Evolutionary conservation across 352 stramenopile species (phyloP), one percentile per base, ranked within the genome.

Genomic region (Globisporangium apiculatum): DNA sequence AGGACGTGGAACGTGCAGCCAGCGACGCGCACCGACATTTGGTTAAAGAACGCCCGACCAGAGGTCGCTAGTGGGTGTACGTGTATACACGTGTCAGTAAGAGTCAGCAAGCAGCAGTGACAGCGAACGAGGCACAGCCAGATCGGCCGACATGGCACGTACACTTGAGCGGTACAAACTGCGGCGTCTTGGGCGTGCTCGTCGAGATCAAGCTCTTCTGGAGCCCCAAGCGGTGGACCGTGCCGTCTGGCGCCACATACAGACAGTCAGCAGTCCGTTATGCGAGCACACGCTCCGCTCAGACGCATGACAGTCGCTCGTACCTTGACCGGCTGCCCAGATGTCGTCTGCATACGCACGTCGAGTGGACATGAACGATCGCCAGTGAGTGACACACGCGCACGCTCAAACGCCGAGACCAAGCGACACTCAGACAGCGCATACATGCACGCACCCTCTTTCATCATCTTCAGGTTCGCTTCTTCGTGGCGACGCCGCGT

Each of bases 1-100:
- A 95, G 64, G 24, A 95, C 84, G 62, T 95, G 83, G 65, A 77
- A 95, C 59, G 68, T 93, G 69, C 83, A 95, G 24, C 82, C 83
- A 61, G 84, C 93, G 38, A 94, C 83, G 24, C 83, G 82, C 51
- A 95, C 83, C 5, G 86, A 95, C 35, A 95, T 61, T 61, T 95
- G 85, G 58, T 90, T 95, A 69, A 94, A 95, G 53, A 95, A 95
- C 10, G 78, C 73, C 11, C 85, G 75, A 31, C 71, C 78, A 4
- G 72, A 62, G 0, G 64, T 67, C 51, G 57, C 52, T 56, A 17
- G 38, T 1, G 0, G 18, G 53, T 38, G 24, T 35, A 15, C 38
- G 53, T 2, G 7, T 17, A 12, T 40, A 46, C 8, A 35, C 4
- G 18, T 31, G 1, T 31, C 24, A 31, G 24, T 31, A 31, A 31